phyloP scores from a whole-genome alignment of 2,329 filamentous ascomycete species.

The Fusarium chuoi region DNA sequence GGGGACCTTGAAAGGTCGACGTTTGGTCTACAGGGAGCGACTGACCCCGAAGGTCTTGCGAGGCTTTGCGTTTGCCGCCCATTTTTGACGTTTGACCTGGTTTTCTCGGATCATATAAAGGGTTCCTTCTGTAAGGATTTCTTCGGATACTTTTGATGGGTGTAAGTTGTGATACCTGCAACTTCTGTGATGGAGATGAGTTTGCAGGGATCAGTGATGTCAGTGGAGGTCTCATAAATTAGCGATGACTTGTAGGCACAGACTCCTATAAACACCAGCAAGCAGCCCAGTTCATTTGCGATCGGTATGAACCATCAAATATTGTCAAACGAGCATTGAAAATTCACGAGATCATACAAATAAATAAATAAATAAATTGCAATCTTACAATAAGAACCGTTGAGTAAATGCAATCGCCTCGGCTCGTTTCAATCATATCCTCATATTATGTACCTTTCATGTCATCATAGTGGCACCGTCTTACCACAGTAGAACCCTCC shows the following conservation, averaged over 20 bases:
- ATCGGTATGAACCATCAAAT: background rate
- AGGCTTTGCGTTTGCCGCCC: constrained; percentile 38
- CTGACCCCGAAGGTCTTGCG: constrained; percentile 13
- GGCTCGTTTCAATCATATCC: constrained; percentile 47
- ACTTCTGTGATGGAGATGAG: background rate
- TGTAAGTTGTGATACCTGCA: background rate
- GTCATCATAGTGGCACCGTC: background rate
- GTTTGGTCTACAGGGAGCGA: background rate
- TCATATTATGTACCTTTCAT: constrained; percentile 38
- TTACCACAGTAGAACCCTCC: constrained; percentile 63
- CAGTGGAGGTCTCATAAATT: constrained; percentile 2
- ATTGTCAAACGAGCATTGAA: background rate
- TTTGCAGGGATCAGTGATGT: background rate
- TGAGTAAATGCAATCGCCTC: constrained; percentile 34
- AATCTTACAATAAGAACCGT: constrained; percentile 3
- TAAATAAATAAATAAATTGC: constrained; percentile 23
- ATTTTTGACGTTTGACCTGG: background rate
- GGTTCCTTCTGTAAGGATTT: background rate
- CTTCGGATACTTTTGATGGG: background rate
- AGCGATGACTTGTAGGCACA: background rate
- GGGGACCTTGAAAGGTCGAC: background rate
- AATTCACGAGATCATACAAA: background rate
- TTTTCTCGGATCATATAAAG: background rate
- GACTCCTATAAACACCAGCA: background rate
- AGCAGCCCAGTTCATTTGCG: background rate